Evolutionary conservation across 2,329 filamentous ascomycete species (phyloP).

Genomic region (Neofusicoccum laricinum): DNA sequence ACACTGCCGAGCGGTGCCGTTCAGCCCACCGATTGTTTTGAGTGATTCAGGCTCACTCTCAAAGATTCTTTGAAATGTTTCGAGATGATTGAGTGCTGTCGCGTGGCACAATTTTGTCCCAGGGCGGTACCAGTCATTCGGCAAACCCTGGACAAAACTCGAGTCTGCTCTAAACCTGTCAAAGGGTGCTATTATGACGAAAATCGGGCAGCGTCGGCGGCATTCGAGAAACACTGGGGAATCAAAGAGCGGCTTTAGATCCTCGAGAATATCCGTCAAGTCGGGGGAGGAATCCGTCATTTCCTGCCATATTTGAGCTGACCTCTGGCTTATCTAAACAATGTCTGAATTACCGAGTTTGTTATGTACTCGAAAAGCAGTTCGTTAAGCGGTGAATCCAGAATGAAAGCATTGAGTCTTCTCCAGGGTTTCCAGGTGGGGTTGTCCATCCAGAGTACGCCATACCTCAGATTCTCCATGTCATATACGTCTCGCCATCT

Average conservation of each 20-base stretch:
- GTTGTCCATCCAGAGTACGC: no score
- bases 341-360: not conserved
- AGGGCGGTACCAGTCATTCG: not conserved
- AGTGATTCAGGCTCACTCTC: not conserved
- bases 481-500: no score
- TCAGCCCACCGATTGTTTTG: not conserved
- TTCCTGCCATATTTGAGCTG: not conserved
- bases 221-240: no score
- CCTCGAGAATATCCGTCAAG: not conserved
- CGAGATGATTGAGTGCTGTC: not conserved
- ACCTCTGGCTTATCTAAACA: not conserved
- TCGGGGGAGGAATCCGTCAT: not conserved
- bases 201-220: no score
- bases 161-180: no score
- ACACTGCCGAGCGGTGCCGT: not conserved
- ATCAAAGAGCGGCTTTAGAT: not conserved
- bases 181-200: no score
- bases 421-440: no score
- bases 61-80: accelerated
- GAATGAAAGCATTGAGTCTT: no score
- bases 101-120: not conserved
- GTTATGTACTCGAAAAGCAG: not conserved
- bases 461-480: no score
- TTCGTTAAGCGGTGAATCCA: no score
- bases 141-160: no score